A percentile compares a stretch with the other conserved stretches of the same genome.
These are phyloP conservation scores for Pyrenophora tritici-repentis DNA, from an alignment of 2,329 filamentous ascomycete species.

Conservation along the genomic window DNA sequence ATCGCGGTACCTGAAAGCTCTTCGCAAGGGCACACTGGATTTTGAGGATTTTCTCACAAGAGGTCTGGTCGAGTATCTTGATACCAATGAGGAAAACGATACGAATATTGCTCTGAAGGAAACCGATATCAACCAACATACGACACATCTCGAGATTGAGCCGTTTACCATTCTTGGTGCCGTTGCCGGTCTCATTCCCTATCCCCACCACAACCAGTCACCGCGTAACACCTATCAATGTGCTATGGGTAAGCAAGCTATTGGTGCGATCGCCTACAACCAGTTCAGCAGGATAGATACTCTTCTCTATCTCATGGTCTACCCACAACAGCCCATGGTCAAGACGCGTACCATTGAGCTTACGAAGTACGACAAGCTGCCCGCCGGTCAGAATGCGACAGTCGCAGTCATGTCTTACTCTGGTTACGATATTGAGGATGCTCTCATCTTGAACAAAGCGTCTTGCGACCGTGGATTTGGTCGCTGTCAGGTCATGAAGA, in stretches of 20 bases:
- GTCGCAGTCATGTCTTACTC: slow-evolving; percentile 99
- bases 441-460: slow-evolving; percentile 93
- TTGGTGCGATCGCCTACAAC: slow-evolving; percentile 96
- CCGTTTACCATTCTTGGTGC: slow-evolving; percentile 96
- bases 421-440: slow-evolving; percentile 99
- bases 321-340: slow-evolving; percentile 96
- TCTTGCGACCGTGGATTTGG: slow-evolving; percentile 95
- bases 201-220: slow-evolving; percentile 98
- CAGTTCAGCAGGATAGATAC: slow-evolving; percentile 98
- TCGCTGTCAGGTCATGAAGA: slow-evolving; percentile 96
- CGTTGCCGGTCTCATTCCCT: slow-evolving; percentile 94
- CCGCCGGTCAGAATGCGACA: slow-evolving; percentile 93
- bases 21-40: slow-evolving; percentile 81
- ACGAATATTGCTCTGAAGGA: slow-evolving; percentile 91
- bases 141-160: slow-evolving; percentile 96
- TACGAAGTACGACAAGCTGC: slow-evolving; percentile 95
- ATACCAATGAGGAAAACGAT: slow-evolving; percentile 98
- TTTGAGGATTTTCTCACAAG: slow-evolving; percentile 94
- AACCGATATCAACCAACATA: slow-evolving; percentile 76
- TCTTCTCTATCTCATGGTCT: slow-evolving; percentile 93
- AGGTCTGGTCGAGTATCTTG: slow-evolving; percentile 93
- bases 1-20: slow-evolving; percentile 74
- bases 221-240: slow-evolving; percentile 98
- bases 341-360: slow-evolving; percentile 96
- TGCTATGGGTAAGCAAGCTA: slow-evolving; percentile 99